Conservation (phyloP, 2,329 filamentous ascomycete species). For the Elsinoe australis region DNA sequence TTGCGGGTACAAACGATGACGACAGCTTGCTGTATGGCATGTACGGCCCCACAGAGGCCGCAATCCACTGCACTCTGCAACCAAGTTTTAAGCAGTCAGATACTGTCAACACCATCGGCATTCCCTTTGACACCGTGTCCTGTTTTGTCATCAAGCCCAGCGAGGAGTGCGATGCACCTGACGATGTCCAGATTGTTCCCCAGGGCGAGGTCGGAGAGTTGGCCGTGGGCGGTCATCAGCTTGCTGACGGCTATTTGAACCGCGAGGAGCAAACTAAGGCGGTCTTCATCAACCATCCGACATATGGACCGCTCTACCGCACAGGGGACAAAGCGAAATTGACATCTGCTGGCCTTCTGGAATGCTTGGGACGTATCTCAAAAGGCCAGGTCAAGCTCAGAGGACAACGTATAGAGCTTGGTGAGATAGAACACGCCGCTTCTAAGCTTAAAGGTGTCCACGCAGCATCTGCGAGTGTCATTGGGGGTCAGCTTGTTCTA, state of each 20-base stretch:
- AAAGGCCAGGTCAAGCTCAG: constrained; percentile 80
- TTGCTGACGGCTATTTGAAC: constrained; percentile 76
- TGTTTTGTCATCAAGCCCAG: constrained; percentile 57
- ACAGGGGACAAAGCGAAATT: constrained; percentile 78
- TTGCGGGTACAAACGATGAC: constrained; percentile 51
- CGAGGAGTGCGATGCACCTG: constrained; percentile 19
- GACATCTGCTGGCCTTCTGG: constrained; percentile 59
- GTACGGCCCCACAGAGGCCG: constrained; percentile 89
- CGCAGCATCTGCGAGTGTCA: constrained; percentile 57
- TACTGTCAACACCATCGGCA: constrained; percentile 62
- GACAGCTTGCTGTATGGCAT: constrained; percentile 74
- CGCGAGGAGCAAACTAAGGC: constrained; percentile 63
- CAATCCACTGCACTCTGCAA: constrained; percentile 81
- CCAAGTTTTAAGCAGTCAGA: constrained; percentile 50
- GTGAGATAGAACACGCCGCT: constrained; percentile 57
- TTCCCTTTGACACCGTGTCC: constrained; percentile 73
- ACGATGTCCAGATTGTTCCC: constrained; percentile 49
- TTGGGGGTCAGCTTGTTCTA: constrained; percentile 61
- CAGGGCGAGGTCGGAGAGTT: constrained; percentile 68
- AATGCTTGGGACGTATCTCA: constrained; percentile 72
- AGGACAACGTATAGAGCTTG: constrained; percentile 74
- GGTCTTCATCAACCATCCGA: constrained; percentile 59
- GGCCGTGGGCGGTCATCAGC: constrained; percentile 69
- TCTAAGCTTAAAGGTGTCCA: constrained; percentile 54
- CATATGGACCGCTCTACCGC: constrained; percentile 65